Conservation (phyloP, 2,329 filamentous ascomycete genomes). For the Zymoseptoria ardabiliae region DNA sequence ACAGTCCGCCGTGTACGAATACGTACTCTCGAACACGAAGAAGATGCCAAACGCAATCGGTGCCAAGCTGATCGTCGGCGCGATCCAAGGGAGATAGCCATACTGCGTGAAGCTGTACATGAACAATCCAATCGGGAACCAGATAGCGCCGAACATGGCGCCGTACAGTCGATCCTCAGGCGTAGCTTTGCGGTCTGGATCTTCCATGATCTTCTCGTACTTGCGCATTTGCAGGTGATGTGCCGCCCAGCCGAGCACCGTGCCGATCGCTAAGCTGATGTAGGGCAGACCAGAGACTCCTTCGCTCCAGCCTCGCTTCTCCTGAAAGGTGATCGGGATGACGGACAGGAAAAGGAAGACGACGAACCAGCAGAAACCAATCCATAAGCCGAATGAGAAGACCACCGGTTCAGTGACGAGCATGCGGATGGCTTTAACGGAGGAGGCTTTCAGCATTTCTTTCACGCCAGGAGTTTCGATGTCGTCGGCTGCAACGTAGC, state of each 20-base stretch:
- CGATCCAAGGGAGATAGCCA: slow-evolving; percentile 43
- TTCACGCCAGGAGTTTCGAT: slow-evolving; percentile 45
- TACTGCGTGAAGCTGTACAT: slow-evolving; percentile 51
- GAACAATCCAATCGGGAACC: slow-evolving; percentile 44
- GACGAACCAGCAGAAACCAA: slow-evolving; percentile 47
- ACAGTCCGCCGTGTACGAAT: slow-evolving; percentile 47
- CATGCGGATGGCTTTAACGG: slow-evolving; percentile 46
- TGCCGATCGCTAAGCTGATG: slow-evolving; percentile 45
- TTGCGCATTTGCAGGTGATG: slow-evolving; percentile 47
- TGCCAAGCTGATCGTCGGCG: slow-evolving; percentile 42
- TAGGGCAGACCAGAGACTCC: slow-evolving; percentile 45
- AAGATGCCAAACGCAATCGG: slow-evolving; percentile 48
- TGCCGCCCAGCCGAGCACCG: slow-evolving; percentile 41
- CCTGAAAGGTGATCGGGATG: slow-evolving; percentile 44
- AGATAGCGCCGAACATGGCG: slow-evolving; percentile 42
- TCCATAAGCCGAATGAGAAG: slow-evolving; percentile 46
- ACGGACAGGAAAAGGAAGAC: slow-evolving; percentile 49
- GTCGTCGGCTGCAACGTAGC: slow-evolving; percentile 46
- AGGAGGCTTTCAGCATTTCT: slow-evolving; percentile 41
- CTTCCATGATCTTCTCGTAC: slow-evolving; percentile 37
- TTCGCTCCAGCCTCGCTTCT: slow-evolving; percentile 48
- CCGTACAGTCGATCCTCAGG: slow-evolving; percentile 44
- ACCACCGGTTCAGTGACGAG: slow-evolving; percentile 44
- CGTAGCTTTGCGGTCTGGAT: slow-evolving; percentile 31
- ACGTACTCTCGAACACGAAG: slow-evolving; percentile 43